Base-by-base conservation (phyloP, 2,329 filamentous ascomycete species). In the Tolypocladium tropicale region DNA sequence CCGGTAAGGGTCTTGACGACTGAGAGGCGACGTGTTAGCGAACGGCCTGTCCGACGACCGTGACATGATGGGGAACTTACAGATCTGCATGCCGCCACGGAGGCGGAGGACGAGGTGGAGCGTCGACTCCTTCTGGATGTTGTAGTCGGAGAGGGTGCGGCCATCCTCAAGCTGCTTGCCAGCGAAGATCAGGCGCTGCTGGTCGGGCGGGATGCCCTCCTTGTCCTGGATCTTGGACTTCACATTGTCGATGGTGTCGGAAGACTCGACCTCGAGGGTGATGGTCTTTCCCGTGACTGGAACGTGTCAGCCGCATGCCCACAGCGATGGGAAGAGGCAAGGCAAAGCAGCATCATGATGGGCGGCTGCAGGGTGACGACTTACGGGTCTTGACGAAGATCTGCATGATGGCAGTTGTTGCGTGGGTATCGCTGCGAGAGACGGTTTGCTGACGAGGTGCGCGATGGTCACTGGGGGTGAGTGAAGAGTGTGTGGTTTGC, bases 151-250 rank as follows among this genome's bases (percentile, higher is more conserved):
- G 9, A 81, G 72, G 56, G 78, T 81, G 55, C 78, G 78, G 59
- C 93, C 92, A 64, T 97, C 93, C 74, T 97, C 93, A 4, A 96
- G 84, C 72, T 97, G 93, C 82, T 97, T 97, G 59, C 93, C 93
- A 49, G 92, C 92, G 64, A 96, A 96, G 72, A 96, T 96, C 63
- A 96, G 74, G 65, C 92, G 93, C 78, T 96, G 92, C 76, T 97
- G 92, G 70, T 96, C 92, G 12, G 92, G 92, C 51, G 92, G 93
- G 56, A 97, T 96, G 48, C 93, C 93, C 76, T 97, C 93, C 84
- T 97, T 96, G 70, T 97, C 93, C 75, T 97, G 93, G 53, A 96
- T 97, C 84, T 96, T 97, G 53, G 82, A 85, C 86, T 97, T 96
- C 36, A 96, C 93, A 61, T 96, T 96, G 79, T 96, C 92, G 74